Conservation (phyloP, 495 filamentous ascomycete genomes). For the Aspergillus carlsbadensis region DNA sequence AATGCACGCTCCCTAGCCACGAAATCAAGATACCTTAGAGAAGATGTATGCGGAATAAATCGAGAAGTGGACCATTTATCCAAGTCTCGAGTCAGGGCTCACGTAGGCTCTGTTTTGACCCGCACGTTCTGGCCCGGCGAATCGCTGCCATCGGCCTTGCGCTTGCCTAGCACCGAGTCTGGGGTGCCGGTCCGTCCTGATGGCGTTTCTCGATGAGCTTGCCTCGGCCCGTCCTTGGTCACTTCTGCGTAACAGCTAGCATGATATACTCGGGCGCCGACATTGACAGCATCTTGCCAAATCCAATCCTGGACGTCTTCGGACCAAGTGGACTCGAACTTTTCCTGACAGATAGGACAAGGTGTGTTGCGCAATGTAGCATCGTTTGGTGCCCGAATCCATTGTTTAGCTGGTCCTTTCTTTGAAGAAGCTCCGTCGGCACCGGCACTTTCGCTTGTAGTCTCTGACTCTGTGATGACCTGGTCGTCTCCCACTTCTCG, state of each 20-base stretch:
- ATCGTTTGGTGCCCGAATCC: slow-evolving; percentile 80
- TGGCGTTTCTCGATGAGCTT: slow-evolving; percentile 39
- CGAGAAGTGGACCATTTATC: neutral
- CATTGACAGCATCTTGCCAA: slow-evolving; percentile 84
- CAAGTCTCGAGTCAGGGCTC: slow-evolving; percentile 9
- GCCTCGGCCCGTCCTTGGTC: slow-evolving; percentile 56
- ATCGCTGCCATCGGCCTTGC: slow-evolving; percentile 61
- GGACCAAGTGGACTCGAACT: slow-evolving; percentile 83
- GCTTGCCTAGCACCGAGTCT: slow-evolving; percentile 70
- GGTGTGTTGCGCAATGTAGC: slow-evolving; percentile 64
- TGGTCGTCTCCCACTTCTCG: slow-evolving; percentile 70
- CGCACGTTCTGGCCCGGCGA: slow-evolving; percentile 41
- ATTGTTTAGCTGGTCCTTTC: slow-evolving; percentile 66
- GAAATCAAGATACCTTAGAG: slow-evolving; percentile 9
- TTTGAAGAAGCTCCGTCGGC: slow-evolving; percentile 40
- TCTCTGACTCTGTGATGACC: slow-evolving; percentile 39
- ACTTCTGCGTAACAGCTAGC: slow-evolving; percentile 87
- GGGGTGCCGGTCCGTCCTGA: slow-evolving; percentile 53
- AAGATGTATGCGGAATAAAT: slow-evolving; percentile 4
- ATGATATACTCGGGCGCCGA: slow-evolving; percentile 82
- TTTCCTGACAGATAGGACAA: slow-evolving; percentile 94
- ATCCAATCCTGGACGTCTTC: slow-evolving; percentile 95
- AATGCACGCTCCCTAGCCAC: slow-evolving; percentile 14
- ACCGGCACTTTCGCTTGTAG: slow-evolving; percentile 32
- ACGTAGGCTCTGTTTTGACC: slow-evolving; percentile 41